A percentile compares a stretch with the other conserved stretches of the same genome.
phyloP scores from a whole-genome alignment of 257 asterid species.

The Salvia hispanica region DNA sequence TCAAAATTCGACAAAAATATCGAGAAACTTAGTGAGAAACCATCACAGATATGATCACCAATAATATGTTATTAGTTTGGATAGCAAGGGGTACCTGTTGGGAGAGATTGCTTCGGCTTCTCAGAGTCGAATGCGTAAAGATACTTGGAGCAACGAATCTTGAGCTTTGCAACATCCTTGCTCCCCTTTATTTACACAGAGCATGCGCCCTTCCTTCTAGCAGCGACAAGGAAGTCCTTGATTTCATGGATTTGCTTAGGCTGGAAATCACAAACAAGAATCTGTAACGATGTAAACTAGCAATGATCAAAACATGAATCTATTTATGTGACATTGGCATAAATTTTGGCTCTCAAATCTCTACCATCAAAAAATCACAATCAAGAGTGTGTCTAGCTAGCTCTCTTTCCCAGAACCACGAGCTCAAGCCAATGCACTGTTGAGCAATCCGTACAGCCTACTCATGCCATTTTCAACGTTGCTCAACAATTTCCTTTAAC shows the following conservation, averaged over 20 bases:
- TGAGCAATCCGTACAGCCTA: too few species aligned
- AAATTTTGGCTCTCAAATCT: background rate
- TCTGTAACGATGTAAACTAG: background rate
- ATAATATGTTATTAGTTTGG: too few species aligned
- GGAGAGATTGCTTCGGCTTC: slow-evolving; percentile 52
- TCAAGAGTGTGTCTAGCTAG: background rate
- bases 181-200: slow-evolving; percentile 48
- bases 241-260: slow-evolving; percentile 57
- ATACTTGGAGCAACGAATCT: slow-evolving; percentile 54
- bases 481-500: slow-evolving; percentile 55
- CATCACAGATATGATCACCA: too few species aligned
- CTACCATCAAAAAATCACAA: background rate
- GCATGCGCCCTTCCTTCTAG: slow-evolving; percentile 50
- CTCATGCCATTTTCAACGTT: slow-evolving; percentile 4
- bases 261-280: slow-evolving; percentile 13
- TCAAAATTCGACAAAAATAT: background rate
- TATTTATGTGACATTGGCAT: background rate
- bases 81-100: slow-evolving; percentile 36
- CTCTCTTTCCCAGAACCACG: background rate
- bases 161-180: slow-evolving; percentile 50
- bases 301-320: background rate
- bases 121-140: slow-evolving; percentile 49
- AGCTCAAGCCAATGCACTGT: background rate
- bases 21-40: background rate
- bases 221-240: slow-evolving; percentile 54